Evolutionary conservation across 495 filamentous ascomycete species (phyloP).

Genomic region (Penicillium steckii): DNA sequence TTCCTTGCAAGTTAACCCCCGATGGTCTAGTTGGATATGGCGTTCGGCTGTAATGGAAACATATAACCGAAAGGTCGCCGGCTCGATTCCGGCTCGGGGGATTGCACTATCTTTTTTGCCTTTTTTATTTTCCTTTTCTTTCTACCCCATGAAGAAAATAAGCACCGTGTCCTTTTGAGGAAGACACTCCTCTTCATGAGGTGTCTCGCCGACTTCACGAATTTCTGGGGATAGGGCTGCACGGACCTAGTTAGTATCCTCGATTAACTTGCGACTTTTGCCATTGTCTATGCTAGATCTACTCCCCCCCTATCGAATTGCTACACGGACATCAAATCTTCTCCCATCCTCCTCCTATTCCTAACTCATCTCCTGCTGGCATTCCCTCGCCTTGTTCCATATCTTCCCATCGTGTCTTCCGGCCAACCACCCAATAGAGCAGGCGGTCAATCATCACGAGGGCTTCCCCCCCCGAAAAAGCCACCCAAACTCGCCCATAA

Average conservation of each 20-base stretch:
- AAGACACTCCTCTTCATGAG: too few species aligned
- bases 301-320: too few species aligned
- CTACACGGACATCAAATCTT: too few species aligned
- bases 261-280: not conserved
- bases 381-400: too few species aligned
- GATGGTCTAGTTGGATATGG: conserved; percentile 4
- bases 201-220: too few species aligned
- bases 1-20: not conserved
- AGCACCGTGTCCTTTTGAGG: too few species aligned
- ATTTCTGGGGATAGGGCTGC: too few species aligned
- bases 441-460: conserved; percentile 19
- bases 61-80: conserved; percentile 9
- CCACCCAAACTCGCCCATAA: conserved; percentile 25
- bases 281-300: not conserved
- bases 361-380: not conserved
- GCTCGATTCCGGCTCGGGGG: conserved; percentile 8
- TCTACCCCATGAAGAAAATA: too few species aligned
- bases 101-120: not conserved
- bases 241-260: too few species aligned
- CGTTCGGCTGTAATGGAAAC: conserved; percentile 9
- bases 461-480: conserved; percentile 15
- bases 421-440: conserved; percentile 3
- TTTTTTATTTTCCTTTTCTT: not conserved
- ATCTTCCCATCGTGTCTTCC: not conserved
- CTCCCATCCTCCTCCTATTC: not conserved